A percentile compares a stretch with the other conserved stretches of the same genome.
Conservation (phyloP, 2,329 filamentous ascomycete species). For the Camillea tinctor region DNA sequence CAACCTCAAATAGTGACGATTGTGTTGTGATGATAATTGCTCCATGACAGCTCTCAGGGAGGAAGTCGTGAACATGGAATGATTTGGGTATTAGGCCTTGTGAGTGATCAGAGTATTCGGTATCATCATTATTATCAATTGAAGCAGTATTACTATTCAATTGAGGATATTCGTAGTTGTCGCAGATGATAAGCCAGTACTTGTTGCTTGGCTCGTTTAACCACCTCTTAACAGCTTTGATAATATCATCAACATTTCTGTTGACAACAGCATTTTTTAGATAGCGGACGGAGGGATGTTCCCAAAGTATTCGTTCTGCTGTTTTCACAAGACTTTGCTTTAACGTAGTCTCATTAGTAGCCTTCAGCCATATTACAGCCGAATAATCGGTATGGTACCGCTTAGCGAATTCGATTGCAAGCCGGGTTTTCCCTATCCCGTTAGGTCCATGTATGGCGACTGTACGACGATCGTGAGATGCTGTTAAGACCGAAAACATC, state of each 20-base stretch:
- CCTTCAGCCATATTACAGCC: constrained; percentile 18
- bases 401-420: constrained; percentile 16
- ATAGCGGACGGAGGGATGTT: constrained; percentile 12
- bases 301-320: constrained; percentile 13
- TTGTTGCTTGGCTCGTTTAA: constrained; percentile 35
- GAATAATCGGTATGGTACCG: constrained; percentile 12
- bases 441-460: constrained; percentile 17
- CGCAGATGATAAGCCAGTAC: constrained; percentile 39
- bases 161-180: constrained; percentile 42
- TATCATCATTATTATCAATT: too few species aligned
- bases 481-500: constrained; percentile 28
- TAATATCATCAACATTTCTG: constrained; percentile 22
- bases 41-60: too few species aligned
- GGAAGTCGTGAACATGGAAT: too few species aligned
- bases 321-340: constrained; percentile 15
- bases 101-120: too few species aligned
- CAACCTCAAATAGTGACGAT: too few species aligned
- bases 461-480: constrained; percentile 22
- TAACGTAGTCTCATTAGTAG: constrained; percentile 12
- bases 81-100: too few species aligned
- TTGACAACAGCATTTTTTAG: not conserved
- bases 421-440: constrained; percentile 21
- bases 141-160: constrained; percentile 8
- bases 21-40: too few species aligned
- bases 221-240: constrained; percentile 38